Conservation (phyloP, 306 rosid genomes). For the Aeschynomene evenia region DNA sequence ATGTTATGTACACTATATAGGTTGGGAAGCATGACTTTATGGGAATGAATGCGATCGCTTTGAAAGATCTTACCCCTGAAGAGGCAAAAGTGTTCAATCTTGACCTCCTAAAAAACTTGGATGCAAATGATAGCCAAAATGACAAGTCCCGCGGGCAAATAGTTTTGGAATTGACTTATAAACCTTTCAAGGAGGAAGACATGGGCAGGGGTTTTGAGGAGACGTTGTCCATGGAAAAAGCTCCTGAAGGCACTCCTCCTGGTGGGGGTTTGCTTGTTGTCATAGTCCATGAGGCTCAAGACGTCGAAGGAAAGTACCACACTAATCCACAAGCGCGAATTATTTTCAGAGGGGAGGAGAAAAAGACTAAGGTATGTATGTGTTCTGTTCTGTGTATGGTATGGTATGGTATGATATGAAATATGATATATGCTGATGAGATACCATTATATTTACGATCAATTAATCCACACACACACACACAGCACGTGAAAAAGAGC, state of each 20-base stretch:
- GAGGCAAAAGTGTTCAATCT: constrained; percentile 58
- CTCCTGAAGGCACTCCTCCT: constrained; percentile 74
- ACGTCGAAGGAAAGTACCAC: constrained; percentile 84
- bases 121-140: constrained; percentile 62
- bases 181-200: constrained; percentile 74
- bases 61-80: constrained; percentile 59
- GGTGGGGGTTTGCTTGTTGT: constrained; percentile 77
- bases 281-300: constrained; percentile 77
- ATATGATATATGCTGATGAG: neutral
- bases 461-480: too few species aligned
- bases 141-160: constrained; percentile 90
- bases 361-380: constrained; percentile 85
- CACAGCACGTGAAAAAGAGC: constrained; percentile 66
- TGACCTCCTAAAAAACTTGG: constrained; percentile 76
- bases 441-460: neutral
- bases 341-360: constrained; percentile 78
- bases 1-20: too few species aligned
- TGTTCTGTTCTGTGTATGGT: too few species aligned
- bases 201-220: constrained; percentile 45
- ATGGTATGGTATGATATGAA: too few species aligned
- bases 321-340: constrained; percentile 74
- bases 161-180: constrained; percentile 66
- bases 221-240: constrained; percentile 36
- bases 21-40: constrained; percentile 92
- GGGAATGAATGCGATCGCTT: constrained; percentile 69